Percentiles rank a stretch among this genome's conserved stretches.
These are phyloP conservation scores for Selaginella moellendorffii DNA, from an alignment of 75 land plant species.

Conservation along the genomic window DNA sequence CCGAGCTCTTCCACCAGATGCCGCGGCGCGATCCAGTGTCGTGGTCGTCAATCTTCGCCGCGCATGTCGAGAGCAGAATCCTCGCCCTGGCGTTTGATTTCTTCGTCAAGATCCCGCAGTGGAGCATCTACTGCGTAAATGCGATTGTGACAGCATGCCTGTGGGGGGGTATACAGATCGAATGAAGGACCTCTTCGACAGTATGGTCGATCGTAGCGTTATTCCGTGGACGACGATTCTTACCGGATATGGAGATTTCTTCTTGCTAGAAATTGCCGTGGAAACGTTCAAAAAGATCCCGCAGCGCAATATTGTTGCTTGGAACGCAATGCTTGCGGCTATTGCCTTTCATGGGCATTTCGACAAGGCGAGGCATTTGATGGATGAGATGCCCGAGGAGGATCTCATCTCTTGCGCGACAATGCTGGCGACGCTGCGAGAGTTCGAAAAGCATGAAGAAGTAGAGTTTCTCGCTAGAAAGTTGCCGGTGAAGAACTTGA, in stretches of 20 bases:
- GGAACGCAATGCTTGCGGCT: slow-evolving; percentile 3
- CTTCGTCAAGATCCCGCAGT: neutral
- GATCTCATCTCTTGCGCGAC: neutral
- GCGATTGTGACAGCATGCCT: neutral
- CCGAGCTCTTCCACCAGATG: too few species aligned
- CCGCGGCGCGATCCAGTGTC: too few species aligned
- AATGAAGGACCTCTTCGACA: neutral
- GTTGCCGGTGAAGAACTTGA: neutral
- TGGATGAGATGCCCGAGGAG: neutral
- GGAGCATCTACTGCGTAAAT: neutral
- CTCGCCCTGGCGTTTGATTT: neutral
- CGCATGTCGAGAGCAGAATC: neutral
- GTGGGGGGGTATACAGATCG: neutral
- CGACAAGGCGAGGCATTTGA: neutral
- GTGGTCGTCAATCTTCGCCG: neutral
- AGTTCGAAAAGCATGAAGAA: neutral
- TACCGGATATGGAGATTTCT: neutral
- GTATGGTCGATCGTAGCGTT: neutral
- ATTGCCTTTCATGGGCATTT: neutral
- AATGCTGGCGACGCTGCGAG: neutral
- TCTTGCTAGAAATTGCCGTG: neutral
- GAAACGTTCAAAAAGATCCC: neutral
- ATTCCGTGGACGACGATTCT: neutral
- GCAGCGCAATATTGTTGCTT: neutral
- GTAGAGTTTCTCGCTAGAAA: neutral